Evolutionary conservation across 208 protist genomes (phyloP), one percentile per base, ranked within the genome.

Genomic region (Porcisia deanei): DNA sequence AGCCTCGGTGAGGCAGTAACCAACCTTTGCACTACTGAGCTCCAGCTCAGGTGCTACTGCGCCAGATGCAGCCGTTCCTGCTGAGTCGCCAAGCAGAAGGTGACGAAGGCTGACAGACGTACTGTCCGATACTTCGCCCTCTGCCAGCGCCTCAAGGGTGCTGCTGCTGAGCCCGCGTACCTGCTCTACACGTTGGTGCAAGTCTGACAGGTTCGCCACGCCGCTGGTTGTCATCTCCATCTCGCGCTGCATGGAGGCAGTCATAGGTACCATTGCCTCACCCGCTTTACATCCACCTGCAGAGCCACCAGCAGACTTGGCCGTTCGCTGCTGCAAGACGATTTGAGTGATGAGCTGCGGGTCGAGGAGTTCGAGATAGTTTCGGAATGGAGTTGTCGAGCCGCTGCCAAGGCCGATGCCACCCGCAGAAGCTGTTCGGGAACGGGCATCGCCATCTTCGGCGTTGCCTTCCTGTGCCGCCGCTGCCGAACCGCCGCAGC

Each of bases 1-100:
- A 22, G 71, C 75, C 61, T 88, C 86, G 47, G 77, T 76, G 0
- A 91, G 75, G 37, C 82, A 79, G 72, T 88, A 86, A 41, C 78
- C 79, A 20, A 91, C 64, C 25, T 76, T 77, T 4, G 68, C 68
- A 55, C 72, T 76, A 73, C 81, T 85, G 49, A 81, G 79, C 45
- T 82, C 83, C 69, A 67, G 57, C 45, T 81, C 71, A 2, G 71
- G 57, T 18, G 77, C n/a, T 1, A 54, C 37, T 7, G 70, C 41
- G 0, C 55, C 47, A 8, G 61, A 22, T 20, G 49, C 71, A 30
- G 25, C 25, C 5, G 30, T 39, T 1, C 14, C 55, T 25, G 55
- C 71, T 6, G 54, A 3, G 43, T 77, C 77, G 18, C 39, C 64
- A 30, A 76, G 64, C 8, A 82, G 54, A 14, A 77, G 58, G 18